These are phyloP conservation scores for Aspergillus hortae DNA, from an alignment of 2,329 filamentous ascomycete genomes.

Conservation along the genomic window DNA sequence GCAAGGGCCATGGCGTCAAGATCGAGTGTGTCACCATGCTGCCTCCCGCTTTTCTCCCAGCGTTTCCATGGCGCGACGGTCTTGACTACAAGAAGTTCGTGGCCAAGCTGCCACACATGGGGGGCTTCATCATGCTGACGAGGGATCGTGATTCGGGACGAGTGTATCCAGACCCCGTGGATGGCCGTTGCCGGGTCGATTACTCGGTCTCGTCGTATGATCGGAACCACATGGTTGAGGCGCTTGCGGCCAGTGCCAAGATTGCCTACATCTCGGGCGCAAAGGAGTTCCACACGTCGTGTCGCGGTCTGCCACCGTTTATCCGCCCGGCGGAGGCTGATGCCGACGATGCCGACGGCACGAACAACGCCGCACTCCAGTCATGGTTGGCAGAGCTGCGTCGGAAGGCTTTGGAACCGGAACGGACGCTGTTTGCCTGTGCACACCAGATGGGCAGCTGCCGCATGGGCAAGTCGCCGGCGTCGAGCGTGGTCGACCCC, in stretches of 20 bases:
- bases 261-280: conserved; percentile 77
- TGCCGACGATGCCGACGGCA: conserved; percentile 35
- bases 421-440: conserved; percentile 41
- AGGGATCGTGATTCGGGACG: conserved; percentile 73
- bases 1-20: conserved; percentile 75
- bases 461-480: conserved; percentile 43
- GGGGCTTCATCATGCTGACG: conserved; percentile 67
- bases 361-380: conserved; percentile 54
- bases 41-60: conserved; percentile 61
- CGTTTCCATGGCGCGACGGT: conserved; percentile 64
- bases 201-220: conserved; percentile 73
- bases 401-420: conserved; percentile 44
- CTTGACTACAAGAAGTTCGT: conserved; percentile 69
- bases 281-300: conserved; percentile 67
- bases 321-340: conserved; percentile 38
- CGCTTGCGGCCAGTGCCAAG: conserved; percentile 67
- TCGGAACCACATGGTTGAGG: conserved; percentile 66
- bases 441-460: conserved; percentile 53
- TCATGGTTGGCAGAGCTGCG: conserved; percentile 52
- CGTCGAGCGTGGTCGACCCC: conserved; percentile 43
- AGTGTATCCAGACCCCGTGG: conserved; percentile 67
- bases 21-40: conserved; percentile 75
- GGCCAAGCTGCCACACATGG: conserved; percentile 66
- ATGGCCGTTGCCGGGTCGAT: conserved; percentile 62
- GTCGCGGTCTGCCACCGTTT: conserved; percentile 64